phyloP scores from a whole-genome alignment of 1,284 basidiomycete species.

The Naganishia sp. region DNA sequence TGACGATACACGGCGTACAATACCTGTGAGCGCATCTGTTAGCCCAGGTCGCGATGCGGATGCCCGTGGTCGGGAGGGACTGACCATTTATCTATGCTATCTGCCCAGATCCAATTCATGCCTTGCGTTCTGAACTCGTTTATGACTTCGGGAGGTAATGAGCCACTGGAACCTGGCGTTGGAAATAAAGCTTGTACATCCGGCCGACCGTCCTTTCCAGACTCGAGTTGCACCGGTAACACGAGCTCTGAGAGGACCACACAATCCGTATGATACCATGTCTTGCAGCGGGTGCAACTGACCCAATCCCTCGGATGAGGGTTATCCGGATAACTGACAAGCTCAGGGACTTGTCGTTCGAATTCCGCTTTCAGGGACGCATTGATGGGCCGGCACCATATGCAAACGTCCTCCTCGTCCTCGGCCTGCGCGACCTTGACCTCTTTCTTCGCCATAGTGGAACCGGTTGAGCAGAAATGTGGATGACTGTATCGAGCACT shows the following conservation, averaged over 20 bases:
- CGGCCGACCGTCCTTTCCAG: background rate
- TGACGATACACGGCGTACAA: constrained; percentile 41
- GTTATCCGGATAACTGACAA: background rate
- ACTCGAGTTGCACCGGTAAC: background rate
- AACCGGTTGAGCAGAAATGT: background rate
- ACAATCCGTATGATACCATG: constrained; percentile 51
- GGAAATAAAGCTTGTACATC: background rate
- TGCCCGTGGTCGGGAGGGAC: constrained; percentile 11
- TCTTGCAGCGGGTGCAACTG: constrained; percentile 47
- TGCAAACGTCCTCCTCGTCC: constrained; percentile 1
- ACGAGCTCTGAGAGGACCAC: constrained; percentile 33
- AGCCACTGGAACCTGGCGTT: constrained; percentile 22
- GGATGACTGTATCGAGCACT: background rate
- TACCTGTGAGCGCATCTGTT: constrained; percentile 38
- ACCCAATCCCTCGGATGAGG: constrained; percentile 41
- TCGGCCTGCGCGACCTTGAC: background rate
- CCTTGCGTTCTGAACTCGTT: constrained; percentile 37
- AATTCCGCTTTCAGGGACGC: constrained; percentile 7
- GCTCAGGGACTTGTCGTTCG: background rate
- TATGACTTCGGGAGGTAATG: constrained; percentile 39
- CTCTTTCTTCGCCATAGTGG: constrained; percentile 10
- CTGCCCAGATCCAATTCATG: constrained; percentile 47
- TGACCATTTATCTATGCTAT: constrained; percentile 47
- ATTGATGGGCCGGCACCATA: constrained; percentile 17
- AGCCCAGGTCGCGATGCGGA: background rate